Evolutionary conservation across 2,329 filamentous ascomycete species (phyloP), one percentile per base, ranked within the genome.

Genomic region (Penicillium fuscoglaucum): DNA sequence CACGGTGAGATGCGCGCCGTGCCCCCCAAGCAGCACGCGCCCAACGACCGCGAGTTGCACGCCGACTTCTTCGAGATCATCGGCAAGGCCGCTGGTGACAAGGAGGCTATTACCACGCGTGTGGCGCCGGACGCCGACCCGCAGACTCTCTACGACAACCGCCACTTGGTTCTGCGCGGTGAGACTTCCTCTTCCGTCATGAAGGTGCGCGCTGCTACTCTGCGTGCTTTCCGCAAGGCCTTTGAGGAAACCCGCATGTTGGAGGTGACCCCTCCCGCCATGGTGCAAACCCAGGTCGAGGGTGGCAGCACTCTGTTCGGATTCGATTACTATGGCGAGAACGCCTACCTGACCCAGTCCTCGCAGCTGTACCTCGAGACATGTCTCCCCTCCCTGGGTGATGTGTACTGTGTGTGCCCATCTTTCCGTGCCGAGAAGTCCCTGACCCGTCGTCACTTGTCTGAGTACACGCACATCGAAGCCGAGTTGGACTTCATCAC

Each of bases 371-470:
- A 99, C 79, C 89, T 99, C 59, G 95, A 99, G 82, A 99, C 95
- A 33, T 91, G 89, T 65, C 82, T 99, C 33, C 91, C 93, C 12
- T 91, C 89, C 52, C 83, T 98, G 70, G 95, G 95, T 67, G 91
- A 97, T 74, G 92, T 97, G 53, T 99, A 96, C 84, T 98, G 93
- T 74, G 93, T 99, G 70, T 93, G 96, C 78, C 96, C 96, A 77
- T 98, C 93, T 2, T 99, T 99, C 88, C 93, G 95, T 61, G 95
- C 95, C 15, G 95, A 99, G 79, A 97, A 97, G 80, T 93, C 89
- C 7, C 83, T 98, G 58, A 99, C 95, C 50, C 90, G 95, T 61
- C 90, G 95, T 71, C 95, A 99, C 75, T 80, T 99, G 69, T 90
- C 91, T 48, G 95, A 99, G 79, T 99, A 97, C 81, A 96, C 93